Percentiles rank a stretch among this genome's conserved stretches.
Evolutionary conservation across 306 rosid genomes (phyloP).

Genomic region (Lagenaria siceraria): DNA sequence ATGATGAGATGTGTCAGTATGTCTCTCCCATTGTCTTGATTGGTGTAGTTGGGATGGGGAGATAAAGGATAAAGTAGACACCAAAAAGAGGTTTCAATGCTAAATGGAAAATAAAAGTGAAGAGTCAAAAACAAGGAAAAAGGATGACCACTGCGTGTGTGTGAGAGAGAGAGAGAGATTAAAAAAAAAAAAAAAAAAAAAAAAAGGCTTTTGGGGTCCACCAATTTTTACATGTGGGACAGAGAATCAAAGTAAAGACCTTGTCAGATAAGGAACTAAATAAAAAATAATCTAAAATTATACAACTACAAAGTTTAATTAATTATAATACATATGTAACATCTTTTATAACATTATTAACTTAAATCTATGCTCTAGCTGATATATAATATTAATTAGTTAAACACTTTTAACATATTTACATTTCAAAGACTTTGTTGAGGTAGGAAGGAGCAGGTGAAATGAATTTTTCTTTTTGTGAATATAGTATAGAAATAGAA

Average conservation of each 20-base stretch:
- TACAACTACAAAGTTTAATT: too few species aligned
- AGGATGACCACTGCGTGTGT: too few species aligned
- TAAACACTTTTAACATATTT: too few species aligned
- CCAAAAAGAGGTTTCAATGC: background rate
- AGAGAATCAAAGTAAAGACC: constrained; percentile 10
- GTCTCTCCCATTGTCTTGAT: background rate
- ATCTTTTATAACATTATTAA: too few species aligned
- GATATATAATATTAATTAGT: too few species aligned
- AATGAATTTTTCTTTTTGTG: background rate
- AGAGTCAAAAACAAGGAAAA: background rate
- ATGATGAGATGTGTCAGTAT: too few species aligned
- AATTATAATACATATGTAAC: too few species aligned
- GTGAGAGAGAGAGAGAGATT: too few species aligned
- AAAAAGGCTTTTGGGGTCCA: constrained; percentile 6
- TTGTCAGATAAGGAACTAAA: background rate
- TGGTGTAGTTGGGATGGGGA: background rate
- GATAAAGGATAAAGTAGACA: background rate
- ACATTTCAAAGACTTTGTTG: background rate
- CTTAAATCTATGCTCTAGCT: too few species aligned
- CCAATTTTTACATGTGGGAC: background rate
- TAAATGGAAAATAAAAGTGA: background rate
- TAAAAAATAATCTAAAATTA: too few species aligned
- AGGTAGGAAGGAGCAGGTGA: background rate
- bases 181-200: background rate
- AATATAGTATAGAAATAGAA: too few species aligned